Evolutionary conservation across 805 yeast genomes (phyloP).

Genomic region (Wickerhamomyces xylosicus): DNA sequence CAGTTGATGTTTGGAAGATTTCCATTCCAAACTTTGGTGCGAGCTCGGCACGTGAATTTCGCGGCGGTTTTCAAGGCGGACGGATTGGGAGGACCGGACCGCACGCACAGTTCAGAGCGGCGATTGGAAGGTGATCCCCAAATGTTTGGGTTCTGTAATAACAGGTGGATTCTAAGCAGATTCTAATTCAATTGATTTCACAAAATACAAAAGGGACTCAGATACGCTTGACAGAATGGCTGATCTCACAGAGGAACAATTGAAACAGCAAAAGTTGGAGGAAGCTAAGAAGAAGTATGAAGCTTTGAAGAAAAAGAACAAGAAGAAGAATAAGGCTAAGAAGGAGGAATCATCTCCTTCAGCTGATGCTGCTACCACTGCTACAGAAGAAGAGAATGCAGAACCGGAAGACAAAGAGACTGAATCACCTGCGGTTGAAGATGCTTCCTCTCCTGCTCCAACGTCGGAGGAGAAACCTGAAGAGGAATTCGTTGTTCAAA

Average conservation of each 20-base stretch:
- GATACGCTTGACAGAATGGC: slow-evolving; percentile 17
- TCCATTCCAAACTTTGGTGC: too few relatives aligned
- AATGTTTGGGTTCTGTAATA: too few relatives aligned
- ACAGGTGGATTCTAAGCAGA: too few relatives aligned
- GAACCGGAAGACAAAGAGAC: slow-evolving; percentile 5
- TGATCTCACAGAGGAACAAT: slow-evolving; percentile 24
- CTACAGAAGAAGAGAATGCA: slow-evolving; percentile 4
- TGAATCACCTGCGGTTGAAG: slow-evolving; percentile 2
- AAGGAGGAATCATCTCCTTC: slow-evolving; percentile 15
- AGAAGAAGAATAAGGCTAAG: slow-evolving; percentile 31
- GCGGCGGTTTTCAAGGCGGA: too few relatives aligned
- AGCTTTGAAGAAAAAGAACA: slow-evolving; percentile 54
- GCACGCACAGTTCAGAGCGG: too few relatives aligned
- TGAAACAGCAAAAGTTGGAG: slow-evolving; percentile 53
- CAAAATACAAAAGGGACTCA: too few relatives aligned
- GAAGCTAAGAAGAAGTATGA: slow-evolving; percentile 69
- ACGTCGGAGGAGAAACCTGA: background rate
- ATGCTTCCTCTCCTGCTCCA: too few relatives aligned
- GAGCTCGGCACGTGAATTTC: too few relatives aligned
- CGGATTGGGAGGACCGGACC: too few relatives aligned
- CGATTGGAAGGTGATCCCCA: too few relatives aligned
- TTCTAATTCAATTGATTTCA: too few relatives aligned
- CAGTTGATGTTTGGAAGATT: too few relatives aligned
- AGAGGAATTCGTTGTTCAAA: slow-evolving; percentile 9
- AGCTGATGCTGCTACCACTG: slow-evolving; percentile 8